phyloP scores from a whole-genome alignment of 1,284 basidiomycete species.

The Porogramme epimiltina region DNA sequence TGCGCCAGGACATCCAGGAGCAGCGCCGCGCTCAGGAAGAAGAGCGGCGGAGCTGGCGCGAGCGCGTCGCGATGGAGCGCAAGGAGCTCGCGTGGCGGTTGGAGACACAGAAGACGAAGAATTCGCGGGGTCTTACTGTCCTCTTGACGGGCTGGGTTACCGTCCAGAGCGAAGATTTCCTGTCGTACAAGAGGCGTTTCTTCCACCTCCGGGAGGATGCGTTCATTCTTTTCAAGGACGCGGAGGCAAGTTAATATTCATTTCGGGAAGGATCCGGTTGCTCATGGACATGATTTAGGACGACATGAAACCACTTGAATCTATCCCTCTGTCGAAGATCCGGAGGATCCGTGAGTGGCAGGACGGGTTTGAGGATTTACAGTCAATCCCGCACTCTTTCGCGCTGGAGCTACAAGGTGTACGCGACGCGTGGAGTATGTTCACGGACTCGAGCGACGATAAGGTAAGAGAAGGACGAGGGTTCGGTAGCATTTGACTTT shows the following conservation, averaged over 20 bases:
- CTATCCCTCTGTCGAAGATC: slow-evolving; percentile 49
- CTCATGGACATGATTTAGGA: slow-evolving; percentile 16
- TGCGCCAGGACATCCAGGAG: slow-evolving; percentile 54
- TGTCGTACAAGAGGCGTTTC: slow-evolving; percentile 69
- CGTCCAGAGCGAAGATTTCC: slow-evolving; percentile 55
- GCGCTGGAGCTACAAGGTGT: slow-evolving; percentile 61
- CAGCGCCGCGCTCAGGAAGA: slow-evolving; percentile 42
- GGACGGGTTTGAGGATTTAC: slow-evolving; percentile 73
- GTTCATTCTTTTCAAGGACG: slow-evolving; percentile 56
- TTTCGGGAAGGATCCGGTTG: background rate
- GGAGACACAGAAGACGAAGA: slow-evolving; percentile 15
- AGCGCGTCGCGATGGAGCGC: slow-evolving; percentile 45
- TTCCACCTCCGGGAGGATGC: slow-evolving; percentile 56
- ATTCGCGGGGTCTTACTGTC: slow-evolving; percentile 31
- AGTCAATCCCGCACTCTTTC: slow-evolving; percentile 71
- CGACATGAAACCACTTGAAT: slow-evolving; percentile 45
- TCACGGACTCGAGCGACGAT: slow-evolving; percentile 65
- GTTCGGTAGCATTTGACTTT: background rate
- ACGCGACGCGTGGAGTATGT: slow-evolving; percentile 56
- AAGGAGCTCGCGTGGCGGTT: slow-evolving; percentile 36
- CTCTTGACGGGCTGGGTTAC: slow-evolving; percentile 64
- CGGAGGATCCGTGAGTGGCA: slow-evolving; percentile 61
- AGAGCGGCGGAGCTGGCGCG: slow-evolving; percentile 45
- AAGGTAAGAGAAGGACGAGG: slow-evolving; percentile 46
- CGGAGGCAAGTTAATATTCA: slow-evolving; percentile 43